Evolutionary conservation across 2,329 filamentous ascomycete genomes (phyloP), one percentile per base, ranked within the genome.

Genomic region (Pseudogymnoascus sp.): DNA sequence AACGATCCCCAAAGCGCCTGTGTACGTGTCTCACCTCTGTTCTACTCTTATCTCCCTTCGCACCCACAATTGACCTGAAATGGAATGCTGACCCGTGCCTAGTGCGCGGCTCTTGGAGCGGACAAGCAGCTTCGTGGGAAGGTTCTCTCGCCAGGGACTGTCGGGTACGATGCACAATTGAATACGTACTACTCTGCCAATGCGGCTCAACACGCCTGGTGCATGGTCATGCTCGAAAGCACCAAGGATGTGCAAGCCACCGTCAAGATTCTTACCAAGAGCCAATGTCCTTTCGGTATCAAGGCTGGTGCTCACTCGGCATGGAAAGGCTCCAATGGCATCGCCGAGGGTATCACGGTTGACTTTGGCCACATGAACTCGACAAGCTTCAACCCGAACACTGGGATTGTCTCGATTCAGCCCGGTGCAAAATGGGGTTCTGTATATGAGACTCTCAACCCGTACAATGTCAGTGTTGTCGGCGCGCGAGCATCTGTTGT

Each of bases 291-390:
- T 33, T 65, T 65, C 37, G 84, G 82, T 22, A 77, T 85, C 72
- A 78, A 81, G 70, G 77, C 78, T 8, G 82, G 81, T 6, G 78
- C 78, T 0, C 78, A 81, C 68, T 77, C 77, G 63, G 77, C 76
- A 1, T 80, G 78, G 64, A 76, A 77, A 63, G 76, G 77, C 35
- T 80, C 78, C 63, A 75, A 77, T 3, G 79, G 76, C 66, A 76
- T 74, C 77, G 16, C 79, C 77, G 1, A 72, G 78, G 6, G 70
- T 81, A 43, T 75, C 78, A 53, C 74, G 73, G 77, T 85, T 65
- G 80, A 80, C 7, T 75, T 81, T 4, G 75, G 73, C 35, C 53
- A 50, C 10, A 60, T 69, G 40, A 66, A 64, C 28, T 37, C 43
- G 6, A 62, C 68, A n/a, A 65, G 74, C 3, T 62, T 65, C 19